Evolutionary conservation across 2,329 filamentous ascomycete species (phyloP), one percentile per base, ranked within the genome.

Genomic region (Colletotrichum coccodes): DNA sequence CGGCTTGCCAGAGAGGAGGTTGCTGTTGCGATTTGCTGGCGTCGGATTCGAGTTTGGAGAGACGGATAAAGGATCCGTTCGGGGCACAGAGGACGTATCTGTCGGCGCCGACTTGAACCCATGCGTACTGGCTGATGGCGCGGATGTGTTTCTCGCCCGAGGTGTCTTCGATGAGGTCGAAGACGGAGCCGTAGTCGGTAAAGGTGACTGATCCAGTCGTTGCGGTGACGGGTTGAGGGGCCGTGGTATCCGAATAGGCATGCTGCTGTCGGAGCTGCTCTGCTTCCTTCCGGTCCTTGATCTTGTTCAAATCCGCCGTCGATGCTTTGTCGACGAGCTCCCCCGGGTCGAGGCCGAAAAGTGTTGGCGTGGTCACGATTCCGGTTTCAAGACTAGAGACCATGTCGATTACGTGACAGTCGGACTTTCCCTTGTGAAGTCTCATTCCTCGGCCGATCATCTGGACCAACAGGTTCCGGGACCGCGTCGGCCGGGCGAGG

Each of bases 361-460:
- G 84, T 0, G 96, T 98, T 0, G 96, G 95, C 0, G 94, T 94
- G 0, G 94, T 97, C 3, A 97, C 88, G 59, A 99, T 93, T 5
- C 96, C 96, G 0, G 91, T 92, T 59, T 91, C 90, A 26, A 98
- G 83, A 42, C 91, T 94, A 0, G 95, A 92, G 0, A 98, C 96
- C 90, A 99, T 94, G 79, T 99, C 96, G 75, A 99, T 97, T 68
- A 99, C 86, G 78, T 98, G 96, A 73, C 96, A 99, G 76, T 98
- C 89, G 44, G 90, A 83, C 79, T 99, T 99, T 14, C 88, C 92
- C 1, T 90, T 85, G 77, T 94, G 87, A 44, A 98, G 82, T 47
- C 96, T 90, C 89, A 99, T 93, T 5, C 96, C 96, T 74, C 96
- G 89, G 0, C 96, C 96, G 70, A 99, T 97, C 96, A 99, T 99